These are phyloP conservation scores for Colletotrichum tropicicola DNA, from an alignment of 2,329 filamentous ascomycete species.

Conservation along the genomic window DNA sequence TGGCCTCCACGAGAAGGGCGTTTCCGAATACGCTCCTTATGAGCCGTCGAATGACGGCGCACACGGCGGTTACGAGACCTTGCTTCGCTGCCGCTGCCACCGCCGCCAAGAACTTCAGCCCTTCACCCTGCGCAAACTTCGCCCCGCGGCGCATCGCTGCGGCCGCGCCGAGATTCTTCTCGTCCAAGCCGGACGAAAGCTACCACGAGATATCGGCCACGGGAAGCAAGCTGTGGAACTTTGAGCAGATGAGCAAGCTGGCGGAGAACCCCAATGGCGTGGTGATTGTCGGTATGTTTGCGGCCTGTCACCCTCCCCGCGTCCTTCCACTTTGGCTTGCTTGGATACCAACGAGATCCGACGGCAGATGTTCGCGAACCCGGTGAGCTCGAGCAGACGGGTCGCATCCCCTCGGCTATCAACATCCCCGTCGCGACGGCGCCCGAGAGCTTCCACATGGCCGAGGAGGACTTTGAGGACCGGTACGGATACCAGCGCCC, in stretches of 20 bases:
- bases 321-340: background rate
- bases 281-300: slow-evolving; percentile 23
- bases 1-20: background rate
- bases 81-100: background rate
- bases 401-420: slow-evolving; percentile 81
- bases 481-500: slow-evolving; percentile 81
- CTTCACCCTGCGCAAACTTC: background rate
- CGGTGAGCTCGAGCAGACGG: slow-evolving; percentile 68
- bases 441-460: slow-evolving; percentile 82
- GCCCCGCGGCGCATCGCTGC: background rate
- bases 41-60: background rate
- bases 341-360: background rate
- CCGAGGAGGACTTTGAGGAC: slow-evolving; percentile 82
- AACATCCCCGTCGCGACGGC: slow-evolving; percentile 83
- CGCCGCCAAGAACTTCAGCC: background rate
- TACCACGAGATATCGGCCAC: slow-evolving; percentile 26
- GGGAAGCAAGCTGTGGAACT: slow-evolving; percentile 54
- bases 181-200: slow-evolving; percentile 1
- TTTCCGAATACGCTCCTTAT: slow-evolving; percentile 4
- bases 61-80: background rate
- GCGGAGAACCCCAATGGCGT: background rate
- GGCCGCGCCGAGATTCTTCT: slow-evolving; percentile 14
- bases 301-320: too few species aligned
- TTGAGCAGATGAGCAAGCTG: slow-evolving; percentile 51
- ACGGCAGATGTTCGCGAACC: slow-evolving; percentile 77